These are phyloP conservation scores for Botrytis galanthina DNA, from an alignment of 2,329 filamentous ascomycete species.

Conservation along the genomic window DNA sequence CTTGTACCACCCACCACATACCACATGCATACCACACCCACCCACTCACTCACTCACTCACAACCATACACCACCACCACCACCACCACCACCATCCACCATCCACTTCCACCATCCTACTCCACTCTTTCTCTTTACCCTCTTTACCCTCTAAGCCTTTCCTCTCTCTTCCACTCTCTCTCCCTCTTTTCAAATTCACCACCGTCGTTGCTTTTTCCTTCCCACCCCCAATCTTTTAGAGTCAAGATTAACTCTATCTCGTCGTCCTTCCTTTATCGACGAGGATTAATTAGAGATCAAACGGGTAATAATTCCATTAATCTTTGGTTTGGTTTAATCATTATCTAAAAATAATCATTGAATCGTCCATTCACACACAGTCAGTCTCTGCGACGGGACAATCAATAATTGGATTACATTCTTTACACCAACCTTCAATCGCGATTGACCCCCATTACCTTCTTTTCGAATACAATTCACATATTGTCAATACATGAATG, in stretches of 20 bases:
- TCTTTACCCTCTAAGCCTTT: neutral
- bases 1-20: neutral
- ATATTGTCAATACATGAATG: neutral
- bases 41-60: too few relatives aligned
- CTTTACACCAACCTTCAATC: constrained; percentile 8
- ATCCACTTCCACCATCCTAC: neutral
- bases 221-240: neutral
- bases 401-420: neutral
- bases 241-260: constrained; percentile 8
- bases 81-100: too few relatives aligned
- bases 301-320: neutral
- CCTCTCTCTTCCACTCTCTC: neutral
- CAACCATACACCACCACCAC: neutral
- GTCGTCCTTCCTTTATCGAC: constrained; percentile 25
- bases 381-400: neutral
- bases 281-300: neutral
- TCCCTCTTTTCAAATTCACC: neutral
- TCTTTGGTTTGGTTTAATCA: neutral
- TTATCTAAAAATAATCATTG: neutral
- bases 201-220: constrained; percentile 1
- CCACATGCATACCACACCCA: neutral
- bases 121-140: neutral
- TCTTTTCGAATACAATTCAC: neutral
- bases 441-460: neutral
- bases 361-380: neutral